Conservation (phyloP, 2,329 filamentous ascomycete species). For the Chaetoscypha palmicola region DNA sequence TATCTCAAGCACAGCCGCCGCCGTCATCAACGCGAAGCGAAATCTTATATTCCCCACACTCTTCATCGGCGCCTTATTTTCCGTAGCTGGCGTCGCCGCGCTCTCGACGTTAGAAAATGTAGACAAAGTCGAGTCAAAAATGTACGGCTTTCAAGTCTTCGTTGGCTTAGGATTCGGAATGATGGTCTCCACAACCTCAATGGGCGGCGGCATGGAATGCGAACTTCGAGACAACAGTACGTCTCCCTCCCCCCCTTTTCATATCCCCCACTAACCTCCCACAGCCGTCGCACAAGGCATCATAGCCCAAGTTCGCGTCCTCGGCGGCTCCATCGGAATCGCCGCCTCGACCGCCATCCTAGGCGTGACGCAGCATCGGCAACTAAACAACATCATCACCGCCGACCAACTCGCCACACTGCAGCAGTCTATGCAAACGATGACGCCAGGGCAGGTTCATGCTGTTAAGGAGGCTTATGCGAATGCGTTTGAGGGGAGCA, state of each 20-base stretch:
- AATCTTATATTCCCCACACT: slow-evolving; percentile 2
- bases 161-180: slow-evolving; percentile 5
- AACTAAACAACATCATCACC: neutral
- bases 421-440: slow-evolving; percentile 1
- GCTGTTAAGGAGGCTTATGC: neutral
- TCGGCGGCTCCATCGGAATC: slow-evolving; percentile 54
- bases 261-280: neutral
- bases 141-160: slow-evolving; percentile 5
- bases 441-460: slow-evolving; percentile 7
- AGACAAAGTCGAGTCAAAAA: neutral
- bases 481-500: neutral
- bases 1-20: neutral
- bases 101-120: slow-evolving; percentile 2
- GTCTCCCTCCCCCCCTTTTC: neutral
- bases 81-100: neutral
- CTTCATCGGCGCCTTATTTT: neutral
- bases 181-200: neutral
- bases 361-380: neutral
- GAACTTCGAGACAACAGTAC: slow-evolving; percentile 6
- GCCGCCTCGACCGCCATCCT: slow-evolving; percentile 27
- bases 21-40: neutral
- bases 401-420: slow-evolving; percentile 2
- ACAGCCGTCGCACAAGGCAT: slow-evolving; percentile 7
- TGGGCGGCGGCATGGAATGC: neutral
- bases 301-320: slow-evolving; percentile 50